Percentiles rank a stretch among this genome's conserved stretches.
Evolutionary conservation across 2,329 filamentous ascomycete genomes (phyloP).

Genomic region (Geosmithia flava): DNA sequence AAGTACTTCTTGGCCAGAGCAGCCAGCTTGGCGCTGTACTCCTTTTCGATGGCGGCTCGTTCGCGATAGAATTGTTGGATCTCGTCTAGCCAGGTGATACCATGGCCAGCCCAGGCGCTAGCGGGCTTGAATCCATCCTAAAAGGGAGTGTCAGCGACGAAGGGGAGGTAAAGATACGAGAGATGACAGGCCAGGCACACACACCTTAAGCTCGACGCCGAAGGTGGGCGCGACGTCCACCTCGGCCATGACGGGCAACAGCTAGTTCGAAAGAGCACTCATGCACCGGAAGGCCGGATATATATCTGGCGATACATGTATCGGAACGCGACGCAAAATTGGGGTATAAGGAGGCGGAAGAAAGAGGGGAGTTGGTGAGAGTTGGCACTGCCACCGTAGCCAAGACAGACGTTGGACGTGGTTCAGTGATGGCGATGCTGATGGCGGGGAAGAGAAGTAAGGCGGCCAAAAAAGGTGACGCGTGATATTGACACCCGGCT

Average conservation of each 20-base stretch:
- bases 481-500: neutral
- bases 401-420: too few relatives aligned
- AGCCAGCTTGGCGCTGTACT: conserved; percentile 82
- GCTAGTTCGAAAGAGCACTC: neutral
- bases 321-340: neutral
- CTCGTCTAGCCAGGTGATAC: conserved; percentile 91
- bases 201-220: conserved; percentile 85
- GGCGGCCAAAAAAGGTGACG: too few relatives aligned
- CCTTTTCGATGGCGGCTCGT: conserved; percentile 86
- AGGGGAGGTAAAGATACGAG: neutral
- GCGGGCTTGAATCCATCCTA: conserved; percentile 95
- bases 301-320: neutral
- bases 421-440: neutral
- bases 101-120: conserved; percentile 80
- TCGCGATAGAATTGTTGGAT: conserved; percentile 97
- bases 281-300: neutral
- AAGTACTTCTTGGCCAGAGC: conserved; percentile 91
- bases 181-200: conserved; percentile 7
- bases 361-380: neutral
- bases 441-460: neutral
- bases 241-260: conserved; percentile 52
- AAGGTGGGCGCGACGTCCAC: conserved; percentile 77
- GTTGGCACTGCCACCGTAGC: neutral
- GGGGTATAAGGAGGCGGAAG: neutral
- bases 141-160: neutral